A percentile compares a stretch with the other conserved stretches of the same genome.
These are phyloP conservation scores for Apiotrichum mycotoxinovorans DNA, from an alignment of 1,284 basidiomycete genomes.

Conservation along the genomic window DNA sequence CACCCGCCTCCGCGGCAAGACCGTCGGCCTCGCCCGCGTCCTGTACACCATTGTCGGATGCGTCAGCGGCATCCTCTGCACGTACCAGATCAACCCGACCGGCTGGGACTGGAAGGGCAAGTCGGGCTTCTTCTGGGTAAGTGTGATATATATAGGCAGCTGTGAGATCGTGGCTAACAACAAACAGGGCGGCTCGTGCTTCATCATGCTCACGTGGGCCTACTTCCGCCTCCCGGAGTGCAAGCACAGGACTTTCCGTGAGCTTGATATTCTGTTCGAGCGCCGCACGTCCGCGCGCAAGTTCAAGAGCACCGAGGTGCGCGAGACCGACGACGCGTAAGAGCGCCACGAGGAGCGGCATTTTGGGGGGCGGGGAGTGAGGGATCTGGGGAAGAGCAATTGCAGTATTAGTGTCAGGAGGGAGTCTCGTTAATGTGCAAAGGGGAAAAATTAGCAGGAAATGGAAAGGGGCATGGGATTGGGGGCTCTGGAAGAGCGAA, in stretches of 20 bases:
- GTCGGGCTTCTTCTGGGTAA: slow-evolving; percentile 38
- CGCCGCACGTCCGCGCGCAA: slow-evolving; percentile 38
- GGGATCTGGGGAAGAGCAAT: no score
- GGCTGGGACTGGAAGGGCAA: slow-evolving; percentile 29
- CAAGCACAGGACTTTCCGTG: slow-evolving; percentile 45
- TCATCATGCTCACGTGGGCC: slow-evolving; percentile 19
- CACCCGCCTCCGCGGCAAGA: slow-evolving; percentile 51
- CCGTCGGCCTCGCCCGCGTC: slow-evolving; percentile 51
- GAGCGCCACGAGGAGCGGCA: no score
- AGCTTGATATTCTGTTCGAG: slow-evolving; percentile 45
- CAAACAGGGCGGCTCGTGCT: slow-evolving; percentile 29
- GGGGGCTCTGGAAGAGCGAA: no score
- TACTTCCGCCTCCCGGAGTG: slow-evolving; percentile 49
- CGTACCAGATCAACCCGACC: slow-evolving; percentile 22
- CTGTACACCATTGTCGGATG: slow-evolving; percentile 48
- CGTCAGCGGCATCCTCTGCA: slow-evolving; percentile 18
- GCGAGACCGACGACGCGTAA: slow-evolving; percentile 25
- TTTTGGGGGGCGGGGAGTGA: no score
- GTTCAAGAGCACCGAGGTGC: slow-evolving; percentile 38
- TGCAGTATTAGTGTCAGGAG: no score
- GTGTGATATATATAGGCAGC: slow-evolving; percentile 4
- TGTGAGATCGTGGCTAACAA: not conserved
- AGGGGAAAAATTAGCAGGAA: no score
- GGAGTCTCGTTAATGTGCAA: no score
- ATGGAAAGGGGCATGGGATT: no score